Conservation (phyloP, 495 filamentous ascomycete genomes). For the Recurvomyces mirabilis region DNA sequence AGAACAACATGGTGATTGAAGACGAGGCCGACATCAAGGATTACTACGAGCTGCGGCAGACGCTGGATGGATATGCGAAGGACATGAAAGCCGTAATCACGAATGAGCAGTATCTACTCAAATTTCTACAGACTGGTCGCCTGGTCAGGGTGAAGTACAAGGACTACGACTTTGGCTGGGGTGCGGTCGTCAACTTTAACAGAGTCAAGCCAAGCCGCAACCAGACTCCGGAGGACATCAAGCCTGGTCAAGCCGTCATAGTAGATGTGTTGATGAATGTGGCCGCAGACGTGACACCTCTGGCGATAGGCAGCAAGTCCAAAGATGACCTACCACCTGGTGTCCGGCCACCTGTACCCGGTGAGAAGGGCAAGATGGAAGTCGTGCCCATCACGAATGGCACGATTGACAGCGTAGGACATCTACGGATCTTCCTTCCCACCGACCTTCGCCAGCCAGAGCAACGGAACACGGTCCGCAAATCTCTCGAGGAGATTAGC, state of each 20-base stretch:
- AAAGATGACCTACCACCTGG: slow-evolving; percentile 52
- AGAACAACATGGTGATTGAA: slow-evolving; percentile 57
- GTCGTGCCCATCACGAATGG: slow-evolving; percentile 77
- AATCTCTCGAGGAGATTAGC: slow-evolving; percentile 60
- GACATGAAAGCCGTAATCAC: slow-evolving; percentile 83
- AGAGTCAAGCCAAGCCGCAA: slow-evolving; percentile 48
- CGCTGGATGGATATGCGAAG: slow-evolving; percentile 66
- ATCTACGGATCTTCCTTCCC: slow-evolving; percentile 68
- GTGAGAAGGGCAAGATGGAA: slow-evolving; percentile 64
- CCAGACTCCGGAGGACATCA: slow-evolving; percentile 49
- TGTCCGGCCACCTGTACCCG: slow-evolving; percentile 49
- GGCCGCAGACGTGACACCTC: slow-evolving; percentile 43
- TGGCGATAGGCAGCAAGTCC: slow-evolving; percentile 36
- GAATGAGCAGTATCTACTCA: slow-evolving; percentile 71
- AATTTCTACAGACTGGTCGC: slow-evolving; percentile 71
- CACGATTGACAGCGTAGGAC: slow-evolving; percentile 66
- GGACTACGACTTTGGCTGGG: slow-evolving; percentile 84
- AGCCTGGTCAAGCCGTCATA: slow-evolving; percentile 61
- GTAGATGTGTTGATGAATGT: slow-evolving; percentile 74
- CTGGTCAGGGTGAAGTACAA: slow-evolving; percentile 71
- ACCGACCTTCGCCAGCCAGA: slow-evolving; percentile 54
- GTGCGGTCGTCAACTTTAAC: slow-evolving; percentile 62
- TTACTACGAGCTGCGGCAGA: slow-evolving; percentile 77
- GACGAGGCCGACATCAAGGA: slow-evolving; percentile 84
- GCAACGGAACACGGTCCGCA: slow-evolving; percentile 53